Conservation (phyloP, 306 rosid species). For the Cucumis hystrix region DNA sequence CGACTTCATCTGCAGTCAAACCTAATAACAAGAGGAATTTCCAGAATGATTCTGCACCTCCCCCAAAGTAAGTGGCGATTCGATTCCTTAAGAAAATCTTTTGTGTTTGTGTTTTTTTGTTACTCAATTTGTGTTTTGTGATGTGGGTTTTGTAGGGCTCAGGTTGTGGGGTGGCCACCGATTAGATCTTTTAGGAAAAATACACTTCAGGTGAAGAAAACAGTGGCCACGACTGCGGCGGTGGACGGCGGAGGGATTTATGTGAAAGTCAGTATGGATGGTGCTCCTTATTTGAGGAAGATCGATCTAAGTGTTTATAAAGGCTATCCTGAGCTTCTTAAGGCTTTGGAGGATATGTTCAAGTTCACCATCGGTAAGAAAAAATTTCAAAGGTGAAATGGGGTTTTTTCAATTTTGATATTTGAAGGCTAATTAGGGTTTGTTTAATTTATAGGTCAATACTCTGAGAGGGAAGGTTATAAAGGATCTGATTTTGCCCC, state of each 20-base stretch:
- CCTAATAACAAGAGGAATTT: slow-evolving; percentile 51
- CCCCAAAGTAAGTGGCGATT: not conserved
- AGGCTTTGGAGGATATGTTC: slow-evolving; percentile 67
- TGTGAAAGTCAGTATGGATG: slow-evolving; percentile 94
- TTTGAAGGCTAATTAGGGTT: not conserved
- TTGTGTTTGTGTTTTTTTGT: not conserved
- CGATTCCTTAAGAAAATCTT: not conserved
- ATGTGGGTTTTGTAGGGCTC: slow-evolving; percentile 36
- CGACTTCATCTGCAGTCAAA: not conserved
- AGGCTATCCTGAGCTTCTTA: slow-evolving; percentile 53
- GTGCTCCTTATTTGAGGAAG: slow-evolving; percentile 92
- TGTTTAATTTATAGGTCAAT: slow-evolving; percentile 32
- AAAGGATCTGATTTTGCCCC: slow-evolving; percentile 61
- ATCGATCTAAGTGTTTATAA: slow-evolving; percentile 55
- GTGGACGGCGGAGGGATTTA: slow-evolving; percentile 41
- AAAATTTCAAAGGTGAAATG: not conserved
- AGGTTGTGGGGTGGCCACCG: slow-evolving; percentile 96
- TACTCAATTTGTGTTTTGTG: not conserved
- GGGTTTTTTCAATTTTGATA: not conserved
- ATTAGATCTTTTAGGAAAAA: slow-evolving; percentile 63
- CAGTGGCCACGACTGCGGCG: slow-evolving; percentile 4
- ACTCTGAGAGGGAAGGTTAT: slow-evolving; percentile 77
- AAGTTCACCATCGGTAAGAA: slow-evolving; percentile 52
- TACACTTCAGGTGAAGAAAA: slow-evolving; percentile 28
- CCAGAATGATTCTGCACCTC: slow-evolving; percentile 16